Conservation (phyloP, 1,139 yeast genomes). For the Suhomyces maxii region DNA sequence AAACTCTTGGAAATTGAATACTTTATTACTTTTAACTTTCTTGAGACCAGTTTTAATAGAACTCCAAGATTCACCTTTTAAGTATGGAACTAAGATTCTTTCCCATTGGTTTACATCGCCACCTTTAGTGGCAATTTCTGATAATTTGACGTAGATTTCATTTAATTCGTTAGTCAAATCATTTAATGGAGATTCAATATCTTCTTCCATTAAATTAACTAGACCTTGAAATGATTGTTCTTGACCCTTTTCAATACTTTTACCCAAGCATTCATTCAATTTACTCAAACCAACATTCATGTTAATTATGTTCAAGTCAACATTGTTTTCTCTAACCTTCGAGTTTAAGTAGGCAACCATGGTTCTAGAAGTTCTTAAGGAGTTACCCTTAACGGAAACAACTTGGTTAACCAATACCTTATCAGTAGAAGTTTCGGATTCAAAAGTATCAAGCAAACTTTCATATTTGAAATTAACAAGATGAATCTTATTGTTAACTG, state of each 20-base stretch:
- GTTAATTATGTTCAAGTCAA: constrained; percentile 47
- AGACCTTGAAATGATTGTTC: constrained; percentile 16
- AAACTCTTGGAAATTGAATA: constrained; percentile 39
- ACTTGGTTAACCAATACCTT: constrained; percentile 33
- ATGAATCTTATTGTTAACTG: constrained; percentile 38
- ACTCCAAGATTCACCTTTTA: constrained; percentile 32
- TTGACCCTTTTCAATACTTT: constrained; percentile 40
- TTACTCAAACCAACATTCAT: constrained; percentile 71
- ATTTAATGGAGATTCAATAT: constrained; percentile 22
- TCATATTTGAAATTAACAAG: constrained; percentile 47
- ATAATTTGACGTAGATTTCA: constrained; percentile 25
- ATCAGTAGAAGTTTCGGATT: constrained; percentile 19
- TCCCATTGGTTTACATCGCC: constrained; percentile 32
- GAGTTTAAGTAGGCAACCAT: constrained; percentile 44
- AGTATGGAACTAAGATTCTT: constrained; percentile 32
- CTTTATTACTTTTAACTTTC: constrained; percentile 14
- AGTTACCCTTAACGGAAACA: constrained; percentile 44
- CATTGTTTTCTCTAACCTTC: constrained; percentile 44
- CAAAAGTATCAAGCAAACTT: constrained; percentile 42
- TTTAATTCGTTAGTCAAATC: constrained; percentile 22
- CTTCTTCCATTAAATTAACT: constrained; percentile 19
- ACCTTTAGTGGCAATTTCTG: constrained; percentile 17
- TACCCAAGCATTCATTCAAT: constrained; percentile 71
- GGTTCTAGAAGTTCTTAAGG: constrained; percentile 40
- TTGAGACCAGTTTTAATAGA: constrained; percentile 20